phyloP scores from a whole-genome alignment of 176 grass and related monocot species.

The Paspalum vaginatum region DNA sequence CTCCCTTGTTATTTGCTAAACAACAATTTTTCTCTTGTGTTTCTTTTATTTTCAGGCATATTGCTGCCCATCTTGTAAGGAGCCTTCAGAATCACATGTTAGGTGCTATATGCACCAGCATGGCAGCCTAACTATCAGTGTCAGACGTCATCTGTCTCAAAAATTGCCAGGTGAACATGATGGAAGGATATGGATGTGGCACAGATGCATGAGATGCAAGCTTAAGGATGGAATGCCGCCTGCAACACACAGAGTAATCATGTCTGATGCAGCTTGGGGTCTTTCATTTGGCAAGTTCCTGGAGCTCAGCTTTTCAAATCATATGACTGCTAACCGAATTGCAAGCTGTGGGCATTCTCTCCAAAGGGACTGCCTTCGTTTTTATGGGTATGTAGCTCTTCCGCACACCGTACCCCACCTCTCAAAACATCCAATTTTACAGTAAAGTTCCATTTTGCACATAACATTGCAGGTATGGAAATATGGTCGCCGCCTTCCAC shows the following conservation, averaged over 20 bases:
- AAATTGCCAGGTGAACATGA: constrained; percentile 78
- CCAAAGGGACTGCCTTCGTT: constrained; percentile 82
- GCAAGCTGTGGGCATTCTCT: constrained; percentile 91
- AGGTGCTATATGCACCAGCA: constrained; percentile 86
- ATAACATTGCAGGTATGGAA: constrained; percentile 71
- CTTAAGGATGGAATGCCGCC: constrained; percentile 79
- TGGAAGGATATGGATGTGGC: constrained; percentile 99
- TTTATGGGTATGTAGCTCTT: constrained; percentile 72
- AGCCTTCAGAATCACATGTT: constrained; percentile 76
- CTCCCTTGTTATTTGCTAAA: constrained; percentile 13
- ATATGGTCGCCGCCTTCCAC: constrained; percentile 83
- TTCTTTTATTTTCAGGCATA: constrained; percentile 62
- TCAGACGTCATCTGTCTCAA: constrained; percentile 57
- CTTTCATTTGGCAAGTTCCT: constrained; percentile 97
- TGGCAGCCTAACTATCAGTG: constrained; percentile 76
- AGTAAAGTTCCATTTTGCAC: constrained; percentile 30
- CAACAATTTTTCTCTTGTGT: neutral
- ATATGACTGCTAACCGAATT: constrained; percentile 83
- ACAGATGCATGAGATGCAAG: constrained; percentile 81
- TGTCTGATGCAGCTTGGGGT: constrained; percentile 92
- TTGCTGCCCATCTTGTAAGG: constrained; percentile 73
- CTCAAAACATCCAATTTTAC: neutral
- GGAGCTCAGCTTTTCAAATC: constrained; percentile 94
- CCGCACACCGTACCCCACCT: neutral
- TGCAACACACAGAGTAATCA: constrained; percentile 66